Base-by-base conservation (phyloP, 148 eudicot genomes). In the Vaccinium vitisidaea region DNA sequence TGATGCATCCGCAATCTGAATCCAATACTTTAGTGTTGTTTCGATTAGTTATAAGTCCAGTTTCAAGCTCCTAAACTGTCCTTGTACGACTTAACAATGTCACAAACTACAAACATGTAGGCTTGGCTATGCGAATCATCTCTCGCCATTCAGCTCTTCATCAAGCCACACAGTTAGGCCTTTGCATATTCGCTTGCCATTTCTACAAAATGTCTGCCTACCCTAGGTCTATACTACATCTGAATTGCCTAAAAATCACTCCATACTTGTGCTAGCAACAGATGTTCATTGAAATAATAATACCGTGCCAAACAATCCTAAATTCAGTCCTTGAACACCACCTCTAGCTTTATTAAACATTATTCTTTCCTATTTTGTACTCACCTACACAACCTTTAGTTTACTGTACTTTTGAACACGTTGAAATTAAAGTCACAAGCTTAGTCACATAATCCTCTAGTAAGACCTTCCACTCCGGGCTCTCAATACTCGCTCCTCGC, bases 91-190 rank as follows among this genome's bases (percentile, higher is more conserved):
- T 80, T 21, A 80, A 11, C 11, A 12, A 1, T 13, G 6, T 39
- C 43, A 69, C 13, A 52, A 50, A 77, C 58, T 77, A 0, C 46
- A 53, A 54, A 16, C 59, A 78, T 54, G 59, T 27, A 54, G 43
- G 61, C 36, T 27, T 27, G 81, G 81, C 81, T 14, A 78, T 78
- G 27, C 46, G 14, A 78, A 78, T 21, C 43, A 78, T 54, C n/a
- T 78, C 46, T 8, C 27, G 10, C 46, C 63, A 53, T 36, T 77
- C 56, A 49, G 19, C 56, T 49, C 18, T 77, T 48, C 30, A 6
- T 19, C 21, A 50, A 8, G 15, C 39, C 19, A 5, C 19, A 36
- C 46, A 18, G n/a, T 32, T 80, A 18, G 50, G 7, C 36, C 25
- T 7, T 55, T 8, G 46, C 18, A 36, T 59, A 19, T 56, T 65